phyloP scores from a whole-genome alignment of 139 green algal species.

The Coccomyxa sp. region DNA sequence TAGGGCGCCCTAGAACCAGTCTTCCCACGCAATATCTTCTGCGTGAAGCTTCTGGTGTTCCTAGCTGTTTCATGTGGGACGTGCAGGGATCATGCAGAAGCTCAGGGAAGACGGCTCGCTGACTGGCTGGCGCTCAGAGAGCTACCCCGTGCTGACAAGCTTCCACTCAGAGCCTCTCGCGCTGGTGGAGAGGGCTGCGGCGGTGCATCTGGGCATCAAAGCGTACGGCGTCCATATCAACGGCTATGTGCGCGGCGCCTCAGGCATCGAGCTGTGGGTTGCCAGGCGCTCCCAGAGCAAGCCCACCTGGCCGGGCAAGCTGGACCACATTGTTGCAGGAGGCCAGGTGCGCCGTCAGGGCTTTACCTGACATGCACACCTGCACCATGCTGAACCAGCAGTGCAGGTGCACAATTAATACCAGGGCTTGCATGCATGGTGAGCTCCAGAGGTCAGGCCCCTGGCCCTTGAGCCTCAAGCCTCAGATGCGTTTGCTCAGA shows the following conservation, averaged over 20 bases:
- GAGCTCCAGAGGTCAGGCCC: neutral
- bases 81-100: neutral
- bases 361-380: no score
- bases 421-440: neutral
- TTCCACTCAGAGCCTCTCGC: conserved; percentile 64
- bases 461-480: no score
- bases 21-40: no score
- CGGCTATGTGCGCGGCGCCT: conserved; percentile 57
- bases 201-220: conserved; percentile 83
- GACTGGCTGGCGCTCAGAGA: conserved; percentile 86
- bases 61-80: no score
- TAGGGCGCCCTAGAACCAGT: no score
- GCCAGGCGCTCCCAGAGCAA: conserved; percentile 69
- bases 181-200: conserved; percentile 85
- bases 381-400: no score
- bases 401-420: neutral
- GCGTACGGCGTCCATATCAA: conserved; percentile 85
- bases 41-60: no score
- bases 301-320: conserved; percentile 85
- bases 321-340: conserved; percentile 86
- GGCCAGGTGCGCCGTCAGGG: conserved; percentile 4
- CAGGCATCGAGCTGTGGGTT: conserved; percentile 85
- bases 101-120: conserved; percentile 64
- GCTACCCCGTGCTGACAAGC: conserved; percentile 75
- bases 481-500: no score